A percentile compares a stretch with the other conserved stretches of the same genome.
Conservation (phyloP, 768 basidiomycete species). For the Amanita phalloides region DNA sequence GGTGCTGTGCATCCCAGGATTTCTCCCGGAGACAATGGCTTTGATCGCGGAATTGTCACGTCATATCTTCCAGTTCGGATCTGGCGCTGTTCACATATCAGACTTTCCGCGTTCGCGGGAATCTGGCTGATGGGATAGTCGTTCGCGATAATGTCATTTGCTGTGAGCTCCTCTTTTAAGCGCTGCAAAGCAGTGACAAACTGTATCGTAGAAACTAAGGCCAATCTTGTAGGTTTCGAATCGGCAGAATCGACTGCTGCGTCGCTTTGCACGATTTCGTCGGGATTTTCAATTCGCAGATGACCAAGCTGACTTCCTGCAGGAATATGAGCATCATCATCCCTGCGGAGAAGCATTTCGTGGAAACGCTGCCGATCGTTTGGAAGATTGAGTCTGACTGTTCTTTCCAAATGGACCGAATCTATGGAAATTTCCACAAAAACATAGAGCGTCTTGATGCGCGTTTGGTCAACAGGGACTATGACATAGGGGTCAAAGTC, state of each 20-base stretch:
- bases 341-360: conserved; percentile 48
- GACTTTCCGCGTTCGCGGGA: not conserved
- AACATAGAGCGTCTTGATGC: conserved; percentile 91
- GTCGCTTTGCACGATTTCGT: conserved; percentile 5
- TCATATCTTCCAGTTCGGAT: conserved; percentile 62
- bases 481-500: conserved; percentile 1
- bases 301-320: conserved; percentile 27
- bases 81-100: conserved; percentile 4
- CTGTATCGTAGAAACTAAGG: conserved; percentile 95
- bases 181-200: conserved; percentile 89
- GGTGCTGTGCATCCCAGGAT: conserved; percentile 97
- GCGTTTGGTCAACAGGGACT: conserved; percentile 95
- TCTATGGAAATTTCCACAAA: conserved; percentile 98
- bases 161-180: conserved; percentile 68
- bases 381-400: conserved; percentile 86
- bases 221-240: conserved; percentile 53
- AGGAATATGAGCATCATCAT: conserved; percentile 32
- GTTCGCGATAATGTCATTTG: conserved; percentile 14
- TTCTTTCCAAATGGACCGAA: conserved; percentile 68
- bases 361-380: conserved; percentile 58
- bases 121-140: not conserved
- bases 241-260: conserved; percentile 9
- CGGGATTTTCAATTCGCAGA: conserved; percentile 51
- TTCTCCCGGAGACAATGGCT: conserved; percentile 93
- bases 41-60: conserved; percentile 69